Conservation (phyloP, 2,329 filamentous ascomycete genomes). For the Capronia coronata region DNA sequence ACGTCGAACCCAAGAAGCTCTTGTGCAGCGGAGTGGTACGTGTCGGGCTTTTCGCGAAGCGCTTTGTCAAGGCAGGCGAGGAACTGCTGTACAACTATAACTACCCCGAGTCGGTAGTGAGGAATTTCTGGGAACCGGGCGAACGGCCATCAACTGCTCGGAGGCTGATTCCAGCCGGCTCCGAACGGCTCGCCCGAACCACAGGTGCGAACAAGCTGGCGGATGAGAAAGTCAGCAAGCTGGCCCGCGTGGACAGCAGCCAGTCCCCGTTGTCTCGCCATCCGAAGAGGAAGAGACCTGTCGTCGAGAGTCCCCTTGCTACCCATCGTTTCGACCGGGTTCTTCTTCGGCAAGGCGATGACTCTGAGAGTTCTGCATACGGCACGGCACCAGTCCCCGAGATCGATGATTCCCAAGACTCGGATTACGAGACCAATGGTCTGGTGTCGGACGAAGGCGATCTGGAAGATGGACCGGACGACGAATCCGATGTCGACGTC, state of each 20-base stretch:
- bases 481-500: constrained; percentile 2
- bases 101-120: constrained; percentile 34
- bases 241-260: constrained; percentile 4
- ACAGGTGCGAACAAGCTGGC: constrained; percentile 10
- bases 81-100: constrained; percentile 81
- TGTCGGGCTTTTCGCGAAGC: constrained; percentile 65
- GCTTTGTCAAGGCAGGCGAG: constrained; percentile 62
- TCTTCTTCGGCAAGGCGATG: background rate
- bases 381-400: constrained; percentile 3
- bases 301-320: background rate
- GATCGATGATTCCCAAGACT: constrained; percentile 16
- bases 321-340: background rate
- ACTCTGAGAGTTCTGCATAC: background rate
- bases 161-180: constrained; percentile 11
- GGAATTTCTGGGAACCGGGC: constrained; percentile 29
- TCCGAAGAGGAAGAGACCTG: constrained; percentile 15
- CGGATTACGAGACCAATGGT: constrained; percentile 19
- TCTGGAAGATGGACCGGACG: constrained; percentile 1
- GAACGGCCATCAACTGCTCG: constrained; percentile 15
- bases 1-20: constrained; percentile 61
- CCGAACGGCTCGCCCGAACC: constrained; percentile 11
- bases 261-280: constrained; percentile 3
- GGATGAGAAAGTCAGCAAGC: constrained; percentile 1
- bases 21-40: constrained; percentile 70
- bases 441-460: constrained; percentile 9